These are phyloP conservation scores for Neurospora cerealis DNA, from an alignment of 495 filamentous ascomycete species.

Conservation along the genomic window DNA sequence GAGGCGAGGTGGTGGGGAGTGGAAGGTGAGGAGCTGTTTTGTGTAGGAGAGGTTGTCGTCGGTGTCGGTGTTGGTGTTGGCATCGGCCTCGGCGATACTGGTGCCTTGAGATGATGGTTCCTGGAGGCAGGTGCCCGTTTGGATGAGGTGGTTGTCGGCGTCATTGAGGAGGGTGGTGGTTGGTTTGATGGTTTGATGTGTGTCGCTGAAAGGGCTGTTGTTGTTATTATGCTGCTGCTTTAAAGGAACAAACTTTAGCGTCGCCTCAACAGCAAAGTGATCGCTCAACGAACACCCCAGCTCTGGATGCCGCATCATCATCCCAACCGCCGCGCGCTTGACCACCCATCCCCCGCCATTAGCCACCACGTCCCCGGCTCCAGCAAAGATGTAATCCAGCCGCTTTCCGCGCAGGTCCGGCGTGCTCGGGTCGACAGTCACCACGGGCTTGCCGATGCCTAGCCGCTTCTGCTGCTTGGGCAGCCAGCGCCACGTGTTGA, in stretches of 20 bases:
- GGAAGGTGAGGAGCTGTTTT: slow-evolving; percentile 12
- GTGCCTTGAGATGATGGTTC: slow-evolving; percentile 8
- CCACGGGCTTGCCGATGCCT: slow-evolving; percentile 27
- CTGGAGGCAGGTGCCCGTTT: slow-evolving; percentile 28
- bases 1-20: slow-evolving; percentile 10
- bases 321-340: slow-evolving; percentile 57
- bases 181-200: not conserved
- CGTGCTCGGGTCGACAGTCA: slow-evolving; percentile 46
- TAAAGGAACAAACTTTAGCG: slow-evolving; percentile 36
- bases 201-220: not conserved
- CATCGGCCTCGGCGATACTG: slow-evolving; percentile 14
- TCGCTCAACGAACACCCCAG: slow-evolving; percentile 80
- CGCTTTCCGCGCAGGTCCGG: slow-evolving; percentile 66
- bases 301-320: slow-evolving; percentile 74
- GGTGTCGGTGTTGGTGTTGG: slow-evolving; percentile 13
- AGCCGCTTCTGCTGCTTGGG: slow-evolving; percentile 52
- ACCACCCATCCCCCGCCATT: slow-evolving; percentile 51
- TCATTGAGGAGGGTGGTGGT: slow-evolving; percentile 1
- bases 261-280: slow-evolving; percentile 79
- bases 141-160: slow-evolving; percentile 12
- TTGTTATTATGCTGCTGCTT: not conserved
- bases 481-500: slow-evolving; percentile 92
- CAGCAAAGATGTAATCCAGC: slow-evolving; percentile 87
- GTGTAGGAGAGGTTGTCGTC: slow-evolving; percentile 15
- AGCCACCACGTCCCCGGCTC: slow-evolving; percentile 15